phyloP scores from a whole-genome alignment of 176 grass and related monocot genomes.

The Cymbopogon citratus region DNA sequence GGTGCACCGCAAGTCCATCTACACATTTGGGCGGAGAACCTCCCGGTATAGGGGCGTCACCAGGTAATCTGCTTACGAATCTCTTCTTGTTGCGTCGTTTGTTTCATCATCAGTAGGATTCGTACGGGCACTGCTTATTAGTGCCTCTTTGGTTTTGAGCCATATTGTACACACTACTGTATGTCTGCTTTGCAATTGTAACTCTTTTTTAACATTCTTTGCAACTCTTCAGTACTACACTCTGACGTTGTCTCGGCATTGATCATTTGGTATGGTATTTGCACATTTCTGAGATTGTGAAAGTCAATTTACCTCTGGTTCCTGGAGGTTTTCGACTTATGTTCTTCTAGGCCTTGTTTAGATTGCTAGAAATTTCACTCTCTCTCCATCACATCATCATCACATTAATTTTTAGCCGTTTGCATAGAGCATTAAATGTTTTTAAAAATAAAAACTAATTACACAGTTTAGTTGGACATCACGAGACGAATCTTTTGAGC shows the following conservation, averaged over 20 bases:
- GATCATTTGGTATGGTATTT: conserved; percentile 5
- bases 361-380: too few relatives aligned
- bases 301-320: neutral
- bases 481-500: too few relatives aligned
- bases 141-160: neutral
- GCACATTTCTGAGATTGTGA: neutral
- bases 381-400: too few relatives aligned
- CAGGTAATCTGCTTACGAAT: conserved; percentile 49
- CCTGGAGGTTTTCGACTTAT: neutral
- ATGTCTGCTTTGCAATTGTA: too few relatives aligned
- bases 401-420: too few relatives aligned
- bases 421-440: too few relatives aligned
- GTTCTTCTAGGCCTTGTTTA: too few relatives aligned
- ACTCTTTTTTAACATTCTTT: too few relatives aligned
- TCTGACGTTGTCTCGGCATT: neutral
- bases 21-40: conserved; percentile 95
- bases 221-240: neutral
- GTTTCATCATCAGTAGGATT: neutral
- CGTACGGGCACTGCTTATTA: neutral
- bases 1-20: conserved; percentile 84
- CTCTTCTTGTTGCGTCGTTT: neutral
- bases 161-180: neutral
- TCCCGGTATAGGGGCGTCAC: conserved; percentile 95
- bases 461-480: too few relatives aligned
- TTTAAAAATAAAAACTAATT: too few relatives aligned